Percentiles rank a stretch among this genome's conserved stretches.
Conservation (phyloP, 441 rosid genomes). For the Geranium incanum region DNA sequence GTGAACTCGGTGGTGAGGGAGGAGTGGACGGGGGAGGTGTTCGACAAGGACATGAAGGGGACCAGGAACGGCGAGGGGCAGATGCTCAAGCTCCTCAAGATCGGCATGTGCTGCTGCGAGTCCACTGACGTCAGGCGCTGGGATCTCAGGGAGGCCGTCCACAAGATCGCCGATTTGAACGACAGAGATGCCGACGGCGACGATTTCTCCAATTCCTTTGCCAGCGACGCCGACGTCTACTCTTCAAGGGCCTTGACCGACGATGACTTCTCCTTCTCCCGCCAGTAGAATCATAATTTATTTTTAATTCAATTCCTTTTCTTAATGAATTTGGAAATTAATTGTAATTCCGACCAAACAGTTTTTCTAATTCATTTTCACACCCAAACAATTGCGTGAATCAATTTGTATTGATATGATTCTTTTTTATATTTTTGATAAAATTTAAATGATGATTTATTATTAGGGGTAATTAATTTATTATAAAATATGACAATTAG, state of each 20-base stretch:
- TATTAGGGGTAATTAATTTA: too few relatives aligned
- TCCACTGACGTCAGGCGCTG: slow-evolving; percentile 61
- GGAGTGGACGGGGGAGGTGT: slow-evolving; percentile 84
- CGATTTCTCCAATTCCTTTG: slow-evolving; percentile 42
- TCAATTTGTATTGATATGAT: too few relatives aligned
- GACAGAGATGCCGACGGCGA: slow-evolving; percentile 46
- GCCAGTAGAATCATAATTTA: too few relatives aligned
- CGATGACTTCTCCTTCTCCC: slow-evolving; percentile 49
- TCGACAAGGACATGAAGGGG: slow-evolving; percentile 68
- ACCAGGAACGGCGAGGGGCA: slow-evolving; percentile 57
- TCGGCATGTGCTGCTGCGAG: slow-evolving; percentile 82
- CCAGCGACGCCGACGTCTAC: slow-evolving; percentile 46
- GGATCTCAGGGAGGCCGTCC: slow-evolving; percentile 55
- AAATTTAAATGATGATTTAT: too few relatives aligned
- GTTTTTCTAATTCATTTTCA: too few relatives aligned
- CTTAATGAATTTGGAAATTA: too few relatives aligned
- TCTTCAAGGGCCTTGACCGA: slow-evolving; percentile 55
- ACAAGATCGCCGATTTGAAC: slow-evolving; percentile 47
- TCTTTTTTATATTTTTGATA: too few relatives aligned
- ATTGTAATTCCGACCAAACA: too few relatives aligned
- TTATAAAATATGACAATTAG: too few relatives aligned
- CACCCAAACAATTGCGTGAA: too few relatives aligned
- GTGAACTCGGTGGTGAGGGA: slow-evolving; percentile 55
- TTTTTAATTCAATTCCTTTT: too few relatives aligned
- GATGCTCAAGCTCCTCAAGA: slow-evolving; percentile 70